Base-by-base conservation (phyloP, 805 yeast genomes). In the Lachancea sp. region DNA sequence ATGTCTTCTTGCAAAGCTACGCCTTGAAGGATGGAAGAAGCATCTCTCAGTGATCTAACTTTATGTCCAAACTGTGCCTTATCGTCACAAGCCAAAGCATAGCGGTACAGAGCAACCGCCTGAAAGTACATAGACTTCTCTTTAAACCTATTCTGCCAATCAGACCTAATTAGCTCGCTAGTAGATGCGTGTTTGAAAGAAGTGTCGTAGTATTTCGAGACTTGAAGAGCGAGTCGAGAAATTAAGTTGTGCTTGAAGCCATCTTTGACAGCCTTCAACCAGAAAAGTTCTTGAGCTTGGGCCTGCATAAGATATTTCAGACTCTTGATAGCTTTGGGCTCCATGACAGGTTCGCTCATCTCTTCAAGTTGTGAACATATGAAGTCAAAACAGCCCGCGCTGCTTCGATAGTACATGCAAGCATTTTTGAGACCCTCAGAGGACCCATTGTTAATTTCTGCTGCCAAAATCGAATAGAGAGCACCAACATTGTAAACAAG, bases 241-340 rank as follows among this genome's bases (percentile, higher is more conserved):
- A 88, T 61, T 3, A 78, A 64, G 0, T 80, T 64, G 52, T 83
- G 78, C 50, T 78, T 82, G 28, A 63, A 58, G 0, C 68, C 60
- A 37, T 49, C 55, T 20, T 43, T 45, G 6, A 46, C 41, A 0
- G 95, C 87, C 51, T 80, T 79, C 35, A 74, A 77, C 96, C 96
- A 88, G 37, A 82, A 77, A 9, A 77, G 71, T 54, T 89, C 96
- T 60, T 88, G 96, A 0, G 95, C 92, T 52, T 86, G 95, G 0
- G 95, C 92, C 29, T 83, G 55, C 75, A 75, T 74, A 25, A 87
- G 53, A 9, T 56, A 49, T 26, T 69, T 61, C 39, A 88, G 61
- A 13, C 78, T 66, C 9, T 65, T 61, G 8, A 83, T 51, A 0
- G 85, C 75, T 9, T 69, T 69, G 1, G 42, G 31, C 29, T 75